Evolutionary conservation across 1,139 yeast species (phyloP), one percentile per base, ranked within the genome.

Genomic region (Kodamaea sp.): DNA sequence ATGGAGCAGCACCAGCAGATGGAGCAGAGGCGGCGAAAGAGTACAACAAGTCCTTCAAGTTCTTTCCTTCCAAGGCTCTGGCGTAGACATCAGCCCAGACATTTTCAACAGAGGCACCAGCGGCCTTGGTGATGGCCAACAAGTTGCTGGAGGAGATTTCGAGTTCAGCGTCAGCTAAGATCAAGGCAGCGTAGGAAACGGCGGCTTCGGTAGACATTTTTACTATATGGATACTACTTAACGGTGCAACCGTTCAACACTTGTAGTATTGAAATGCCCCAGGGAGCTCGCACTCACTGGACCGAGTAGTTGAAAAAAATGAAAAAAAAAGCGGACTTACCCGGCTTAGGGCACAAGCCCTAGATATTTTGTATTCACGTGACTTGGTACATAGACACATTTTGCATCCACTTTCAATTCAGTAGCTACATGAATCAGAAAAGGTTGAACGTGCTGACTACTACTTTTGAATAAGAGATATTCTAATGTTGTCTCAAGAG

Each of bases 31-130:
- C 79, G 47, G 81, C 74, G 73, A 83, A 76, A 79, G 80, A 80
- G 73, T 82, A 79, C 74, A 84, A 78, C 57, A 82, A 73, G 52
- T 80, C 83, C 70, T 79, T 76, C 71, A 84, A 73, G 76, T 84
- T 76, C 73, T 83, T 83, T 60, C 82, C 79, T 53, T 78, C 84
- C 61, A 84, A 73, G 63, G 92, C 94, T 74, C 80, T 83, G 60
- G 92, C 78, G 72, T 71, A 84, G 65, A 83, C 75, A 61, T 81
- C 87, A 63, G 87, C 84, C 89, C 90, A 84, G 75, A 83, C 80
- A 51, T 61, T 59, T 55, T 70, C 76, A 48, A 70, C 69, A 50
- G 69, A 69, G 52, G 71, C 69, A 48, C 71, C 69, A 45, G 75
- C 76, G 45, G 65, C 66, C 48, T 57, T 50, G 55, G 80, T 71